Base-by-base conservation (phyloP, 108 stramenopile genomes). In the Fistulifera solaris region DNA sequence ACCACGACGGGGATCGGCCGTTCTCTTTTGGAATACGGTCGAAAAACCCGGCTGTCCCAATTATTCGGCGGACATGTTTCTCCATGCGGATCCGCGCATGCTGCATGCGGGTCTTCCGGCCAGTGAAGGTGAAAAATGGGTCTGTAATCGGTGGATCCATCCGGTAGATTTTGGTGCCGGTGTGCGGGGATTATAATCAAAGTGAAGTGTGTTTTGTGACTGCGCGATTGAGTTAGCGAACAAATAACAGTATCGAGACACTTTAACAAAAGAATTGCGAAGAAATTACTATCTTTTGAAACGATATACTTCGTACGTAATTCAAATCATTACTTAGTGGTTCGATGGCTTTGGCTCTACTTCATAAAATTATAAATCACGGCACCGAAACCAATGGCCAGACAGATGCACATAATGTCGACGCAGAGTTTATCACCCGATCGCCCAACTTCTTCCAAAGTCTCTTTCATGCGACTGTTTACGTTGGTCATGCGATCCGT, bases 361-460 rank as follows among this genome's bases (percentile, higher is more conserved):
- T 39, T 23, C 17, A 38, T 39, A 17, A 73, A 68, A 52, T 72
- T 78, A 63, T 86, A 90, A 22, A 87, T 63, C 24, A 90, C 81
- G 28, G 80, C 85, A 25, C 65, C 71, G 63, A 90, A 69, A 13
- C 89, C 89, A 52, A 87, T 56, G 16, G 77, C 65, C 24, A 90
- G 58, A 16, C 93, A 85, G 58, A 96, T 86, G 62, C 95, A 96
- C 87, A 96, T 94, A 31, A 96, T 93, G 66, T 96, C 95, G 1
- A 96, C 86, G 72, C 90, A 93, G 23, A 96, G 45, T 62, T 96
- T 96, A 59, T 94, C 95, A 40, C 81, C 64, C 42, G 74, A 54
- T 18, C 95, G 76, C 26, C 86, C 88, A 10, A 94, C 93, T 57
- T 85, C 80, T 13, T 87, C 70, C 50, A 94, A 68, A 12, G 86